These are phyloP conservation scores for Zoysia matrella DNA, from an alignment of 202 grass and related monocot species.

Conservation along the genomic window DNA sequence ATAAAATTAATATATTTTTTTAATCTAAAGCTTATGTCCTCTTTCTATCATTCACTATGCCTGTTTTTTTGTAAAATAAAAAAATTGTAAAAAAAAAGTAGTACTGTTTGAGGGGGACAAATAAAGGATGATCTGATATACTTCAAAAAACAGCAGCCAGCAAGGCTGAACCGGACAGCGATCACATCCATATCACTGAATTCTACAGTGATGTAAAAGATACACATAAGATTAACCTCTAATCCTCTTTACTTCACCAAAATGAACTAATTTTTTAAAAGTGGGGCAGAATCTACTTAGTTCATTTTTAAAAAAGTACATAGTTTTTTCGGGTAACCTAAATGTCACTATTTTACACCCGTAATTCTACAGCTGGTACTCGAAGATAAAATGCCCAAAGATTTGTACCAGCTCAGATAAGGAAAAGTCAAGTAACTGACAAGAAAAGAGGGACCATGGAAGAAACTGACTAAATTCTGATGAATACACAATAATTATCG, in stretches of 20 bases:
- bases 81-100: no score
- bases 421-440: not conserved
- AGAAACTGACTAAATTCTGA: not conserved
- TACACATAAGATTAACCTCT: no score
- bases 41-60: no score
- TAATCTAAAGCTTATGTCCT: no score
- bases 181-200: not conserved
- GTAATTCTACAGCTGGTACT: no score
- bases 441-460: not conserved
- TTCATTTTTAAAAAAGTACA: no score
- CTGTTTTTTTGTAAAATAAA: no score
- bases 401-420: not conserved
- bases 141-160: not conserved
- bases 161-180: not conserved
- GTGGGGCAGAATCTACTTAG: no score
- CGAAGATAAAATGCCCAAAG: not conserved
- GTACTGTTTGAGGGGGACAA: no score
- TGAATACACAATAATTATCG: not conserved
- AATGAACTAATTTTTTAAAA: not conserved
- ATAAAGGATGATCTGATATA: not conserved
- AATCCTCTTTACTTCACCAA: not conserved
- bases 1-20: no score
- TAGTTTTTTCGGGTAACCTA: no score
- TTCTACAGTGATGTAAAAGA: not conserved
- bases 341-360: no score